These are phyloP conservation scores for Kwoniella botswanensis DNA, from an alignment of 768 basidiomycete species.

Conservation along the genomic window DNA sequence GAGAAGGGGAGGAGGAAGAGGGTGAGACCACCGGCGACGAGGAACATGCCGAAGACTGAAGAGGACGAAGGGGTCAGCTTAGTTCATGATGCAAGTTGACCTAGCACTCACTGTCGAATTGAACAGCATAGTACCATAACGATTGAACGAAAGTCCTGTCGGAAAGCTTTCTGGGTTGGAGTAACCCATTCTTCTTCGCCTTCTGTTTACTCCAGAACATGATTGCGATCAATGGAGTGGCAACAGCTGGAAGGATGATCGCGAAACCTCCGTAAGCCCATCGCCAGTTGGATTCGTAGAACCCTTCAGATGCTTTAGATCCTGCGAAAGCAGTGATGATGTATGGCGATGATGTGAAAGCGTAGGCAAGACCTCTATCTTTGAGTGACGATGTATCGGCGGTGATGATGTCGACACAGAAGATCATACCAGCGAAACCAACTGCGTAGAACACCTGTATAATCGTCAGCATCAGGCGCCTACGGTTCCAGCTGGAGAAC, in stretches of 20 bases:
- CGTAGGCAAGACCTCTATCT: slow-evolving; percentile 50
- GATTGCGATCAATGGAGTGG: slow-evolving; percentile 18
- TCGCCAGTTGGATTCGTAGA: slow-evolving; percentile 44
- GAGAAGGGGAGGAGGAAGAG: slow-evolving; percentile 58
- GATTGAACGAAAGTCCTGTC: slow-evolving; percentile 16
- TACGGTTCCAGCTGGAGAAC: not conserved
- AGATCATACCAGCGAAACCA: slow-evolving; percentile 47
- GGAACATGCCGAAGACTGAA: slow-evolving; percentile 51
- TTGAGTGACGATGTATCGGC: slow-evolving; percentile 52
- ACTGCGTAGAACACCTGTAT: slow-evolving; percentile 36
- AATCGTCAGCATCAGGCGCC: not conserved
- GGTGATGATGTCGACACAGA: slow-evolving; percentile 52
- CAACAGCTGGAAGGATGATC: slow-evolving; percentile 41
- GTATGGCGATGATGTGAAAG: slow-evolving; percentile 49
- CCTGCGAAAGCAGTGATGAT: slow-evolving; percentile 56
- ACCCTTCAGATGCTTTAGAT: slow-evolving; percentile 39
- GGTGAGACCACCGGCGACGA: slow-evolving; percentile 45
- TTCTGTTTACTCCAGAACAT: slow-evolving; percentile 33
- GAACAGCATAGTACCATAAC: slow-evolving; percentile 35
- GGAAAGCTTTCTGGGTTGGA: slow-evolving; percentile 1
- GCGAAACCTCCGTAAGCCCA: slow-evolving; percentile 43
- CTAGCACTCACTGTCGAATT: slow-evolving; percentile 42
- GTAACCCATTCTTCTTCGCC: slow-evolving; percentile 28
- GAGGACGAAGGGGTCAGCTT: not conserved
- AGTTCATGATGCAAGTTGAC: too few relatives aligned